A percentile compares a stretch with the other conserved stretches of the same genome.
Evolutionary conservation across 2,329 filamentous ascomycete species (phyloP).

Genomic region (Nemania bipapillata): DNA sequence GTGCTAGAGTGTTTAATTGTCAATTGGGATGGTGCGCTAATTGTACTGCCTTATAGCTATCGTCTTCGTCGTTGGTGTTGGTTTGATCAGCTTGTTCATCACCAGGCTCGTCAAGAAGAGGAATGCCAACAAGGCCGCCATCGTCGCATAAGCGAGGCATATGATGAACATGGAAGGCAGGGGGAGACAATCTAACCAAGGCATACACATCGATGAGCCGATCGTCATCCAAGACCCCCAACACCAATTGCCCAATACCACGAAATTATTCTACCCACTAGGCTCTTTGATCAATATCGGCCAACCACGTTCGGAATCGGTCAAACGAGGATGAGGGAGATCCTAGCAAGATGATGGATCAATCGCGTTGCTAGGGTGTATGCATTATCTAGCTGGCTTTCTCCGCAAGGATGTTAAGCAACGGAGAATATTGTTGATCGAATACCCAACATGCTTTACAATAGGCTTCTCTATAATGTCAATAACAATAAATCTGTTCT

Average conservation of each 20-base stretch:
- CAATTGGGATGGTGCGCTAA: constrained; percentile 18
- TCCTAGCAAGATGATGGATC: constrained; percentile 26
- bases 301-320: constrained; percentile 36
- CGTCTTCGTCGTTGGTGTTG: constrained; percentile 50
- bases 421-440: constrained; percentile 44
- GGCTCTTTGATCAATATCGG: constrained; percentile 38
- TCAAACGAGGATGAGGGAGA: constrained; percentile 32
- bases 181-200: constrained; percentile 16
- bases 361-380: constrained; percentile 23
- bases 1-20: neutral
- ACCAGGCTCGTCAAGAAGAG: constrained; percentile 47
- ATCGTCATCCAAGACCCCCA: constrained; percentile 40
- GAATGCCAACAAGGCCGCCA: constrained; percentile 47
- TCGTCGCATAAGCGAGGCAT: constrained; percentile 40
- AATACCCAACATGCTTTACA: constrained; percentile 44
- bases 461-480: constrained; percentile 48
- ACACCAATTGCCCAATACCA: constrained; percentile 42
- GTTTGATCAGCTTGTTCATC: constrained; percentile 49
- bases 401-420: constrained; percentile 36
- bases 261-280: constrained; percentile 36
- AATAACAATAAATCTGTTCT: constrained; percentile 43
- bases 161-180: constrained; percentile 20
- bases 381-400: constrained; percentile 38
- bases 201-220: constrained; percentile 22
- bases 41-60: constrained; percentile 41